Percentiles rank a stretch among this genome's conserved stretches.
phyloP scores from a whole-genome alignment of 768 basidiomycete genomes.

The Porpolomopsis calyptriformis region DNA sequence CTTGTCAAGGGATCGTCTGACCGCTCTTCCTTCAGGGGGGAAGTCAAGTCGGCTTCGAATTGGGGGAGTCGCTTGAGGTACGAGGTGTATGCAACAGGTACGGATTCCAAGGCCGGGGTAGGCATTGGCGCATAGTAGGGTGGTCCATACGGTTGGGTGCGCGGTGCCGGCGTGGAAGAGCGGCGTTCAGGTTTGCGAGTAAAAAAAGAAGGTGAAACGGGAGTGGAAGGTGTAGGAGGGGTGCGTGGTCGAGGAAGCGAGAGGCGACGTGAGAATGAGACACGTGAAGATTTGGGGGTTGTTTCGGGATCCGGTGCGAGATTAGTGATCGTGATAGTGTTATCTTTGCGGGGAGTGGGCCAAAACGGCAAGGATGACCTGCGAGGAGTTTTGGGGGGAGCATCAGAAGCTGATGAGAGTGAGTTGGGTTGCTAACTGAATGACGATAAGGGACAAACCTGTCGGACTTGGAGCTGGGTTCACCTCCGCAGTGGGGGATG shows the following conservation, averaged over 20 bases:
- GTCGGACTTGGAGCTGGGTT: background rate
- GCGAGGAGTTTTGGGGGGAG: background rate
- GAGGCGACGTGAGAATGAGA: background rate
- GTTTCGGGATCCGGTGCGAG: background rate
- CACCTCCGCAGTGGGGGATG: background rate
- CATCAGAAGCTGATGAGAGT: background rate
- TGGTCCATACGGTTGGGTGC: constrained; percentile 5
- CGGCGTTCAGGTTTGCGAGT: background rate
- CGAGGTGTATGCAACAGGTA: background rate
- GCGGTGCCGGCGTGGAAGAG: constrained; percentile 1
- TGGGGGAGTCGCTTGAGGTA: background rate
- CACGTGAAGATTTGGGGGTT: background rate
- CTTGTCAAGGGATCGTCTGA: too few species aligned
- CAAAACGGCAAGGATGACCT: background rate
- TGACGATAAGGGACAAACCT: background rate
- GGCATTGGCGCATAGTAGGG: constrained; percentile 5
- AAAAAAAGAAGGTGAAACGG: background rate
- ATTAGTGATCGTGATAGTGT: background rate
- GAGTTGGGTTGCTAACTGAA: background rate
- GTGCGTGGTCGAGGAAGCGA: background rate
- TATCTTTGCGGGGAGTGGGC: background rate
- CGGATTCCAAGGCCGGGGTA: background rate
- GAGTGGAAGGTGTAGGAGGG: background rate
- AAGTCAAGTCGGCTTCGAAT: too few species aligned
- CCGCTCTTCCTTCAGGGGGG: too few species aligned